Evolutionary conservation across 148 eudicot genomes (phyloP).

Genomic region (Diospyros lotus): DNA sequence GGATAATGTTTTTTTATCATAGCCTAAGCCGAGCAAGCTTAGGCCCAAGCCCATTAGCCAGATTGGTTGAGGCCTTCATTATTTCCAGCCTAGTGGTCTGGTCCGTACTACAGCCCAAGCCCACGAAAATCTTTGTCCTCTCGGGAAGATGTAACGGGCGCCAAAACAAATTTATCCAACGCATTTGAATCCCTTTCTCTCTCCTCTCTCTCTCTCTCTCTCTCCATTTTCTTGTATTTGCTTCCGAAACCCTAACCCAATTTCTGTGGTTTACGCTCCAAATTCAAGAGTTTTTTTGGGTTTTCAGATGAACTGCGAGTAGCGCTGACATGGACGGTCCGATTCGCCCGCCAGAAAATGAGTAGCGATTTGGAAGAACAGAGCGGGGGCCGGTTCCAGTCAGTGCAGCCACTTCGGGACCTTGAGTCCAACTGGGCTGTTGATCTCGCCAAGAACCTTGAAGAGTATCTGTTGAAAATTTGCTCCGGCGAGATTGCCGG

Average conservation of each 20-base stretch:
- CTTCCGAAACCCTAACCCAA: slow-evolving; percentile 4
- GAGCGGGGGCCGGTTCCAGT: slow-evolving; percentile 27
- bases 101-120: too few species aligned
- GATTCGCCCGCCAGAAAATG: slow-evolving; percentile 22
- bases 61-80: not conserved
- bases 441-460: slow-evolving; percentile 76
- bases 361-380: slow-evolving; percentile 28
- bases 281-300: not conserved
- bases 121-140: not conserved
- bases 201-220: slow-evolving; percentile 9
- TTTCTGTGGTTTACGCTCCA: not conserved
- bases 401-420: slow-evolving; percentile 75
- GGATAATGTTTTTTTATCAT: too few species aligned
- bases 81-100: too few species aligned
- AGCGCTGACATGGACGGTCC: slow-evolving; percentile 9
- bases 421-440: slow-evolving; percentile 82
- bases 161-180: not conserved
- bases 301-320: not conserved
- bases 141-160: slow-evolving; percentile 11
- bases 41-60: not conserved
- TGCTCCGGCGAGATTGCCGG: slow-evolving; percentile 71
- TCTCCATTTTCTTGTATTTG: not conserved
- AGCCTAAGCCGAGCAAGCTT: not conserved
- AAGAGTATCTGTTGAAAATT: slow-evolving; percentile 78
- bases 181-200: not conserved